phyloP scores from a whole-genome alignment of 495 filamentous ascomycete genomes.

The Podospora comata region DNA sequence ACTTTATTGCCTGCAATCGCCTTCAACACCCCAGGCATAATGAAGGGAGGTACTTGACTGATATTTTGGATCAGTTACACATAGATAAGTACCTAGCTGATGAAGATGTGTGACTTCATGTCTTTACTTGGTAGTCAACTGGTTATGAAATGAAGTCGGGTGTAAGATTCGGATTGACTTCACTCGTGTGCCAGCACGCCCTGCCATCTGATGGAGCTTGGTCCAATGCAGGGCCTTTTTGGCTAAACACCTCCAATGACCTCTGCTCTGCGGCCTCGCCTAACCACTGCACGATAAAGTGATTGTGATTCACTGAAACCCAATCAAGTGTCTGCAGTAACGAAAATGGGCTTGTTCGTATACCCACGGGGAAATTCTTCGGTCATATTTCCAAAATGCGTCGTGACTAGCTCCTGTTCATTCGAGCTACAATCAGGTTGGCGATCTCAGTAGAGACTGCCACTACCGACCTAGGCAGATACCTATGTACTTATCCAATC shows the following conservation, averaged over 20 bases:
- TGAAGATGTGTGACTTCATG: no score
- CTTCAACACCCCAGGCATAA: not conserved
- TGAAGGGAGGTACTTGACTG: not conserved
- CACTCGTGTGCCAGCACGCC: not conserved
- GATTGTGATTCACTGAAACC: not conserved
- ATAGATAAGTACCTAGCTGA: no score
- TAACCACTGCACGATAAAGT: conserved; percentile 1
- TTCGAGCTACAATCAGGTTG: not conserved
- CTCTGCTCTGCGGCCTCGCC: not conserved
- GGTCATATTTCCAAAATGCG: not conserved
- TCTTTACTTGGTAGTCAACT: no score
- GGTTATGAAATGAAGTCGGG: no score
- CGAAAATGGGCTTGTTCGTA: not conserved
- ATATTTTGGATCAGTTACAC: not conserved
- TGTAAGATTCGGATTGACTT: not conserved
- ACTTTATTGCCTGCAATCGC: not conserved
- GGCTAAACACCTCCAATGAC: not conserved
- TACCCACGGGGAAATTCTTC: not conserved
- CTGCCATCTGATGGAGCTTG: not conserved
- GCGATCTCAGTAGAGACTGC: not conserved
- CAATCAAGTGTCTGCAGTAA: conserved; percentile 1
- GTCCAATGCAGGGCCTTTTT: not conserved
- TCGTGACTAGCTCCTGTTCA: not conserved
- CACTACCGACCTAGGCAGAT: not conserved
- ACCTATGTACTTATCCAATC: not conserved